Evolutionary conservation across 2,329 filamentous ascomycete genomes (phyloP).

Genomic region (Chaetomiaceae sp.): DNA sequence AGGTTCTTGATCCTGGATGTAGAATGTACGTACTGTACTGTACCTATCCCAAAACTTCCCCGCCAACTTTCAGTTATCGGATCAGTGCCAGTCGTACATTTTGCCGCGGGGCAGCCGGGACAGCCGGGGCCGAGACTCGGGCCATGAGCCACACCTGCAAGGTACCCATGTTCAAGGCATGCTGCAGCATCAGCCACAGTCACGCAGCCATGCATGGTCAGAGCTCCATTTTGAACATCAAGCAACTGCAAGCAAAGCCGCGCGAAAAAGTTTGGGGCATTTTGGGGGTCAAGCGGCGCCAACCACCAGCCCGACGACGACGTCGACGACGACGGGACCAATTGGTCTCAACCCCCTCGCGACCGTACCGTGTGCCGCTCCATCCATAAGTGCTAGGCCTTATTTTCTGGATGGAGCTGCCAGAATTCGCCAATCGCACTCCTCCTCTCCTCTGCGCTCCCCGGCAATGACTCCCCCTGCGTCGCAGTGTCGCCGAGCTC

Average conservation of each 20-base stretch:
- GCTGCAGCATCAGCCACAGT: slow-evolving; percentile 10
- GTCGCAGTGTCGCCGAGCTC: slow-evolving; percentile 46
- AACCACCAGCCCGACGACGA: slow-evolving; percentile 5
- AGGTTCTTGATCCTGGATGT: not conserved
- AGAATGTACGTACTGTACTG: too few relatives aligned
- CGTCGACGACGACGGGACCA: slow-evolving; percentile 8
- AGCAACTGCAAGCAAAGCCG: too few relatives aligned
- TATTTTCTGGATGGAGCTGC: slow-evolving; percentile 16
- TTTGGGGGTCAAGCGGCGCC: not conserved
- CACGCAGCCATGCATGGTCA: not conserved
- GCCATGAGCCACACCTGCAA: slow-evolving; percentile 12
- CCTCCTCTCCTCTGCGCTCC: slow-evolving; percentile 5
- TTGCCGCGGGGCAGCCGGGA: slow-evolving; percentile 11
- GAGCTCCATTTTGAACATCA: not conserved
- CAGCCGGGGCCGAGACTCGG: not conserved
- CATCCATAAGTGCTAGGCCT: not conserved
- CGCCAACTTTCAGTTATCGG: not conserved
- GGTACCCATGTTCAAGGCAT: not conserved
- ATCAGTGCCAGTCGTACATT: not conserved
- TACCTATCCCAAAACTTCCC: too few relatives aligned
- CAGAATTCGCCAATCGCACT: slow-evolving; percentile 6
- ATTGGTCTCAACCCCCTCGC: slow-evolving; percentile 6
- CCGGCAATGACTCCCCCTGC: slow-evolving; percentile 43
- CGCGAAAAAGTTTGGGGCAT: slow-evolving; percentile 1
- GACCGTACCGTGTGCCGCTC: not conserved